Percentiles rank a stretch among this genome's conserved stretches.
Evolutionary conservation across 306 rosid genomes (phyloP).

Genomic region (Lathyrus oleraceus): DNA sequence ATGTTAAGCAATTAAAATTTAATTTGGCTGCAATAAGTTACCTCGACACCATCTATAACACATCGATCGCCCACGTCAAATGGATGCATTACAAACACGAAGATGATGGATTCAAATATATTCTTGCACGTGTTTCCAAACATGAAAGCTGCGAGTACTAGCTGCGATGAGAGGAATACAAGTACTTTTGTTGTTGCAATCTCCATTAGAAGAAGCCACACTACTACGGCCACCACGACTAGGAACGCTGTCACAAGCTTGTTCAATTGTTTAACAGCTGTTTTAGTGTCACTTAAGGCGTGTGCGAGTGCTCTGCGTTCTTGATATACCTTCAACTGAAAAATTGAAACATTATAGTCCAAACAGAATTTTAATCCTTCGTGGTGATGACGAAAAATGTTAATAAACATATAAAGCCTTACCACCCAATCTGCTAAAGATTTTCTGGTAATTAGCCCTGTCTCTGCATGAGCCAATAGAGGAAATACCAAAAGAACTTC

Average conservation of each 20-base stretch:
- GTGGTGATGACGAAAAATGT: not conserved
- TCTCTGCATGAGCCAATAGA: slow-evolving; percentile 54
- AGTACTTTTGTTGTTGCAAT: slow-evolving; percentile 88
- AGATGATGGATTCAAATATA: slow-evolving; percentile 81
- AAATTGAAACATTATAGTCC: slow-evolving; percentile 22
- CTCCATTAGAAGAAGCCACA: slow-evolving; percentile 89
- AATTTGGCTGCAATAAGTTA: slow-evolving; percentile 34
- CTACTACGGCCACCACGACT: slow-evolving; percentile 48
- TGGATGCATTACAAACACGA: slow-evolving; percentile 96
- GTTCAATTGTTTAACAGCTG: slow-evolving; percentile 82
- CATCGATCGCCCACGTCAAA: slow-evolving; percentile 96
- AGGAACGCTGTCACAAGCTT: slow-evolving; percentile 64
- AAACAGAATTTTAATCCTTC: slow-evolving; percentile 15
- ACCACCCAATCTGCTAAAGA: slow-evolving; percentile 86
- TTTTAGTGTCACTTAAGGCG: slow-evolving; percentile 82
- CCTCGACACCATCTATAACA: slow-evolving; percentile 79
- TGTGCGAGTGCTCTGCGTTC: slow-evolving; percentile 87
- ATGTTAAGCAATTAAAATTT: not conserved
- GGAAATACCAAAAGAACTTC: slow-evolving; percentile 73
- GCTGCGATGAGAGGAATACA: slow-evolving; percentile 73
- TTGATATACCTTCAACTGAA: slow-evolving; percentile 79
- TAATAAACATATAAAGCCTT: slow-evolving; percentile 37
- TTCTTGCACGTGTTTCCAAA: slow-evolving; percentile 94
- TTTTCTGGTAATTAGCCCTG: slow-evolving; percentile 58
- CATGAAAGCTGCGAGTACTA: slow-evolving; percentile 72